phyloP scores from a whole-genome alignment of 2,329 filamentous ascomycete species.

The Apiospora malaysiana region DNA sequence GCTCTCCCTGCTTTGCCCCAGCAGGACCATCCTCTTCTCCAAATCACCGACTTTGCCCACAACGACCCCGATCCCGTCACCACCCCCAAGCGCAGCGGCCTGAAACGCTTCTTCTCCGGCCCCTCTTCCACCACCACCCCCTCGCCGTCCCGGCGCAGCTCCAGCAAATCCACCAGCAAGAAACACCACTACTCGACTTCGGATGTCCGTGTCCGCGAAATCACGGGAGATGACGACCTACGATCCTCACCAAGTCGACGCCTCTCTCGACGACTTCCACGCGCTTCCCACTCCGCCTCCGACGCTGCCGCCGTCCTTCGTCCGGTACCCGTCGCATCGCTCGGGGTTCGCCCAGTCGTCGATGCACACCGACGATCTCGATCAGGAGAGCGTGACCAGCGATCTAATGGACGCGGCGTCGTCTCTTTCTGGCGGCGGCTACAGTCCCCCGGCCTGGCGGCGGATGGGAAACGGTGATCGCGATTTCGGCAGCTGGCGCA shows the following conservation, averaged over 20 bases:
- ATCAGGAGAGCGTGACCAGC: conserved; percentile 45
- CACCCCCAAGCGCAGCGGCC: conserved; percentile 26
- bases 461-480: conserved; percentile 64
- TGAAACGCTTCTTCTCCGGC: conserved; percentile 35
- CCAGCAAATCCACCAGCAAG: conserved; percentile 26
- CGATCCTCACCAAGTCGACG: conserved; percentile 47
- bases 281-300: conserved; percentile 52
- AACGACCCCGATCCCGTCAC: conserved; percentile 26
- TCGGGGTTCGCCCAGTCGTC: conserved; percentile 48
- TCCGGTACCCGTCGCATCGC: conserved; percentile 47
- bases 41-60: conserved; percentile 33
- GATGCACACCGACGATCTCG: conserved; percentile 45
- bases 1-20: conserved; percentile 25
- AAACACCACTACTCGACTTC: conserved; percentile 25
- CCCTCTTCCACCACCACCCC: conserved; percentile 26
- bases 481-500: conserved; percentile 66
- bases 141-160: conserved; percentile 32
- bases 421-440: conserved; percentile 58
- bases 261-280: conserved; percentile 57
- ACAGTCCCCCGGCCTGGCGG: conserved; percentile 66
- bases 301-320: conserved; percentile 44
- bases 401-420: conserved; percentile 34
- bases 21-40: conserved; percentile 32
- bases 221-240: conserved; percentile 24
- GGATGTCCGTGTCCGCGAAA: conserved; percentile 25